phyloP scores from a whole-genome alignment of 805 yeast genomes.

The Candida ipomoeae region DNA sequence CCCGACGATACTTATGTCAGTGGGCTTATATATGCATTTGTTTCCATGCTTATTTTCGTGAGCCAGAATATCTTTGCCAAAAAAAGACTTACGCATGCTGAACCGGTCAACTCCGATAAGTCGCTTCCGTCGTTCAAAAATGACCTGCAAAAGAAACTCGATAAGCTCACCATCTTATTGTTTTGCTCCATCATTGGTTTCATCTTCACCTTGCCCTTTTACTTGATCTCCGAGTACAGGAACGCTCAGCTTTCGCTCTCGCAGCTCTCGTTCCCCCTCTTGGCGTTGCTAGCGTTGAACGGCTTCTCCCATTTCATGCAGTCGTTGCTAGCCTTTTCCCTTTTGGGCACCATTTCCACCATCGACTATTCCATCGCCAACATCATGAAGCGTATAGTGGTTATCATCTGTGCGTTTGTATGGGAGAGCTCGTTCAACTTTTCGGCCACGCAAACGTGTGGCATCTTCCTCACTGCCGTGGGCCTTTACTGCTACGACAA shows the following conservation, averaged over 20 bases:
- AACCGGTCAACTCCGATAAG: conserved; percentile 17
- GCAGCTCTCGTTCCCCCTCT: conserved; percentile 29
- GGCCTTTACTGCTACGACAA: conserved; percentile 42
- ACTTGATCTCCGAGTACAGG: conserved; percentile 50
- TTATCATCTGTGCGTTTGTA: conserved; percentile 60
- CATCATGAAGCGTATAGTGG: conserved; percentile 68
- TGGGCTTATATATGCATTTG: conserved; percentile 49
- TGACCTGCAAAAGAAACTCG: conserved; percentile 41
- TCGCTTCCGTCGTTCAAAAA: conserved; percentile 23
- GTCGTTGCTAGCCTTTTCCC: conserved; percentile 70
- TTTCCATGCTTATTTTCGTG: conserved; percentile 66
- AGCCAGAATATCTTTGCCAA: conserved; percentile 80
- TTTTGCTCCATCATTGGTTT: conserved; percentile 73
- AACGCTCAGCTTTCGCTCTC: conserved; percentile 24
- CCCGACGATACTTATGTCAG: conserved; percentile 18
- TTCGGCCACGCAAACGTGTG: conserved; percentile 30
- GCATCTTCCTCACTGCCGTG: conserved; percentile 33
- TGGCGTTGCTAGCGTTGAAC: conserved; percentile 48
- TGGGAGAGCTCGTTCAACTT: conserved; percentile 48
- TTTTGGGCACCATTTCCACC: conserved; percentile 67
- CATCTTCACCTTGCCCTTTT: conserved; percentile 61
- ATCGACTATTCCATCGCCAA: conserved; percentile 78
- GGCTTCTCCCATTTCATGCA: conserved; percentile 70
- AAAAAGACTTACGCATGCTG: conserved; percentile 53
- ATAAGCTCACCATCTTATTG: conserved; percentile 65